Percentiles rank a stretch among this genome's conserved stretches.
phyloP scores from a whole-genome alignment of 108 stramenopile species.

The Nannochloropsis gaditana region DNA sequence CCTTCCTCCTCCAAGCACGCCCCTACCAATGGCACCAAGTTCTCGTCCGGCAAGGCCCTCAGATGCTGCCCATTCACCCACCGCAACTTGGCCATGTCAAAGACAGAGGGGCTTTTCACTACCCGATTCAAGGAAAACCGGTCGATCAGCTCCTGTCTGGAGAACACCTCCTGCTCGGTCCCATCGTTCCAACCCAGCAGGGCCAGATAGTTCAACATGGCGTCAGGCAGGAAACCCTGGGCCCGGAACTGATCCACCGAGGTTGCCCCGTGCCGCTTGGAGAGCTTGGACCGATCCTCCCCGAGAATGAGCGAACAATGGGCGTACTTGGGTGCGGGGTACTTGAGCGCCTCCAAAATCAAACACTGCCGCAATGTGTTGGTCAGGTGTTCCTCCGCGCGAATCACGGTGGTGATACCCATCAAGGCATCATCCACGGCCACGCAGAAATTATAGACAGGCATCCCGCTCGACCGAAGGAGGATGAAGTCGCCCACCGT shows the following conservation, averaged over 20 bases:
- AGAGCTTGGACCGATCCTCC: slow-evolving; percentile 89
- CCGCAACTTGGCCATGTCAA: slow-evolving; percentile 86
- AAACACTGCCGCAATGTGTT: slow-evolving; percentile 88
- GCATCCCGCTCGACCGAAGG: slow-evolving; percentile 79
- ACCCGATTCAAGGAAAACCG: slow-evolving; percentile 81
- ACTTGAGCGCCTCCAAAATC: slow-evolving; percentile 52
- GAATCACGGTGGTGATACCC: slow-evolving; percentile 91
- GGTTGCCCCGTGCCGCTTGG: slow-evolving; percentile 94
- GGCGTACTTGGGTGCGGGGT: slow-evolving; percentile 65
- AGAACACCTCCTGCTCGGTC: slow-evolving; percentile 91
- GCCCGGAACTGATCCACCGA: slow-evolving; percentile 86
- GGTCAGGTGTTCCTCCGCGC: slow-evolving; percentile 94
- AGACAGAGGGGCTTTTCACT: slow-evolving; percentile 85
- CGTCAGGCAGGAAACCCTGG: slow-evolving; percentile 46
- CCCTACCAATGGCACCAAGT: slow-evolving; percentile 32
- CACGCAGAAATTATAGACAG: slow-evolving; percentile 98
- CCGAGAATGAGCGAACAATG: slow-evolving; percentile 95
- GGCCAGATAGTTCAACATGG: slow-evolving; percentile 81
- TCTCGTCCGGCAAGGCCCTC: slow-evolving; percentile 36
- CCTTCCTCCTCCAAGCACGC: slow-evolving; percentile 22
- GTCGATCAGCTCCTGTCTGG: slow-evolving; percentile 86
- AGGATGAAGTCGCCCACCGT: slow-evolving; percentile 95
- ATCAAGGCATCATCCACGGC: slow-evolving; percentile 92
- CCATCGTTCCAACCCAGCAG: slow-evolving; percentile 95
- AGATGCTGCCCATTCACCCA: slow-evolving; percentile 86